Evolutionary conservation across 2,329 filamentous ascomycete genomes (phyloP).

Genomic region (Shiraia sp.): DNA sequence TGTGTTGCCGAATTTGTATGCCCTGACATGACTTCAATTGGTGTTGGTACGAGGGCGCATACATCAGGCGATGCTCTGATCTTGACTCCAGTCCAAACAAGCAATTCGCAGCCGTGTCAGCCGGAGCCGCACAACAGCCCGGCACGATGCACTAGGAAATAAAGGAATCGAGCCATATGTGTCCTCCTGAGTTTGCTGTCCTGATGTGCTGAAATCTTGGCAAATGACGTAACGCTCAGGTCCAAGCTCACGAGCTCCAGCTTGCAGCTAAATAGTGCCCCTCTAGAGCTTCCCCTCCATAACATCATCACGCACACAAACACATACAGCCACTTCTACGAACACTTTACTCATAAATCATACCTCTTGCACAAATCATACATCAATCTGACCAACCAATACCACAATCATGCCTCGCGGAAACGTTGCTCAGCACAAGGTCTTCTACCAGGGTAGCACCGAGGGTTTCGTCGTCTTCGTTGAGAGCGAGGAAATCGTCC

Average conservation of each 20-base stretch:
- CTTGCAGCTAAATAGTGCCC: slow-evolving; percentile 29
- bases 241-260: slow-evolving; percentile 25
- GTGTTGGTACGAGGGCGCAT: slow-evolving; percentile 9
- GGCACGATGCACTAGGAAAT: slow-evolving; percentile 1
- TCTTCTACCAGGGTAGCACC: slow-evolving; percentile 78
- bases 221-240: slow-evolving; percentile 36
- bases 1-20: slow-evolving; percentile 2
- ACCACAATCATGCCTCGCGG: slow-evolving; percentile 40
- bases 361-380: slow-evolving; percentile 1
- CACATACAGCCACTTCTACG: not conserved
- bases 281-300: slow-evolving; percentile 37
- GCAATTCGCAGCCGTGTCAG: slow-evolving; percentile 9
- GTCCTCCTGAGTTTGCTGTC: not conserved
- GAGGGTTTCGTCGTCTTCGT: slow-evolving; percentile 73
- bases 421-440: slow-evolving; percentile 68
- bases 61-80: not conserved
- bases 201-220: slow-evolving; percentile 34
- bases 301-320: slow-evolving; percentile 4
- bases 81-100: not conserved
- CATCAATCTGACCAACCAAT: slow-evolving; percentile 5
- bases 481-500: slow-evolving; percentile 64
- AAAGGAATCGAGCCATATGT: slow-evolving; percentile 5
- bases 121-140: slow-evolving; percentile 19
- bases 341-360: slow-evolving; percentile 1
- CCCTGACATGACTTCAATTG: not conserved